Percentiles rank a stretch among this genome's conserved stretches.
These are phyloP conservation scores for Trichophyton verrucosum DNA, from an alignment of 2,329 filamentous ascomycete genomes.

Conservation along the genomic window DNA sequence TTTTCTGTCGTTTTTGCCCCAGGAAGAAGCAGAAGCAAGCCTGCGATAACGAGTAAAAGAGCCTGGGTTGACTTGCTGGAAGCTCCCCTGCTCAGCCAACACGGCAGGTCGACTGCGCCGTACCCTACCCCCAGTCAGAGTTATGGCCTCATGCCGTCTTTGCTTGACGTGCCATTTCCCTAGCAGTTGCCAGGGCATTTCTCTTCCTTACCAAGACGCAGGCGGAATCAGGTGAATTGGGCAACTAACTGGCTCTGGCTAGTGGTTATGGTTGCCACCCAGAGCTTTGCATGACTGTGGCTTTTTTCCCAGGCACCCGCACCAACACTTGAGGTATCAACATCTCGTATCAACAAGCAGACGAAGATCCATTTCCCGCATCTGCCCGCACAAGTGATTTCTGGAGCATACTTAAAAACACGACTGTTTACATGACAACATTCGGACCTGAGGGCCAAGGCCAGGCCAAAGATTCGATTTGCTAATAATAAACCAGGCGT, in stretches of 20 bases:
- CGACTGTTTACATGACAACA: neutral
- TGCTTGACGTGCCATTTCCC: neutral
- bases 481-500: conserved; percentile 2
- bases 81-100: neutral
- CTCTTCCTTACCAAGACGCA: neutral
- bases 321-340: neutral
- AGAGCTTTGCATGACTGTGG: neutral
- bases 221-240: neutral
- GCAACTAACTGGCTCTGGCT: neutral
- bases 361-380: conserved; percentile 1
- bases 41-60: neutral
- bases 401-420: neutral
- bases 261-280: neutral
- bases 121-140: neutral
- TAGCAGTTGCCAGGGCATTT: neutral
- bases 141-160: neutral
- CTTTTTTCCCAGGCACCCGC: neutral
- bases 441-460: neutral
- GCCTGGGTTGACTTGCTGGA: neutral
- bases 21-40: neutral
- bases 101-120: neutral
- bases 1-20: neutral
- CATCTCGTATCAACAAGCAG: conserved; percentile 2
- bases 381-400: neutral
- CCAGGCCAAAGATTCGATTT: neutral